Percentiles rank a stretch among this genome's conserved stretches.
Evolutionary conservation across 1,284 basidiomycete genomes (phyloP).

Genomic region (Ceratobasidium theobromae): DNA sequence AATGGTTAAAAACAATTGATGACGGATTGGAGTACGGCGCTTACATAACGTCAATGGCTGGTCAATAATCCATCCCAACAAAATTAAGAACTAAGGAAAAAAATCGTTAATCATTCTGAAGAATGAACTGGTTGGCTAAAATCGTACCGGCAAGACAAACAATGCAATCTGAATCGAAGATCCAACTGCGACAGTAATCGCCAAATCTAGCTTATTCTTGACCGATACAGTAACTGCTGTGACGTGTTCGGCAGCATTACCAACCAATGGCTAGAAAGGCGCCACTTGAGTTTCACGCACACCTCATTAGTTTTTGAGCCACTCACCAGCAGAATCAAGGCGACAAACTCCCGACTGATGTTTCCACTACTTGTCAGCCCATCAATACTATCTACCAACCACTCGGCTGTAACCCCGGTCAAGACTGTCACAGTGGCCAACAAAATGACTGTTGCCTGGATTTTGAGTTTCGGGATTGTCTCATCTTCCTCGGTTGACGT

Average conservation of each 20-base stretch:
- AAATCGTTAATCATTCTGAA: not conserved
- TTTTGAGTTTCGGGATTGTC: conserved; percentile 53
- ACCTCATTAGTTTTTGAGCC: not conserved
- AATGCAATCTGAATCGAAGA: conserved; percentile 90
- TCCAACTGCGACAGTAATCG: conserved; percentile 62
- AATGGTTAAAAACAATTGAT: not conserved
- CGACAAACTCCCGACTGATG: conserved; percentile 45
- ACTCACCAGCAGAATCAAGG: conserved; percentile 38
- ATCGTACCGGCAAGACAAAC: conserved; percentile 48
- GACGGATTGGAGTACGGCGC: not conserved
- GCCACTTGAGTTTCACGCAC: not conserved
- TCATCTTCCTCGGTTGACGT: conserved; percentile 44
- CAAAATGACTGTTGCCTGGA: conserved; percentile 47
- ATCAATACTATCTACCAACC: conserved; percentile 77
- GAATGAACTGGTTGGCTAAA: not conserved
- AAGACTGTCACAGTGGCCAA: conserved; percentile 49
- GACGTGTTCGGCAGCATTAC: conserved; percentile 86
- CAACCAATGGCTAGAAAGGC: conserved; percentile 49
- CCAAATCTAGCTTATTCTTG: conserved; percentile 56
- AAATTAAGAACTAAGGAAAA: conserved; percentile 38
- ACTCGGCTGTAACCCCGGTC: conserved; percentile 77
- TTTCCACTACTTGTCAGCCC: conserved; percentile 52
- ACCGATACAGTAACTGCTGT: conserved; percentile 87
- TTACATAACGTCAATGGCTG: conserved; percentile 50
- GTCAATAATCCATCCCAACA: conserved; percentile 44